Evolutionary conservation across 345 rosid genomes (phyloP).

Genomic region (Eucalyptus erythrocorys): DNA sequence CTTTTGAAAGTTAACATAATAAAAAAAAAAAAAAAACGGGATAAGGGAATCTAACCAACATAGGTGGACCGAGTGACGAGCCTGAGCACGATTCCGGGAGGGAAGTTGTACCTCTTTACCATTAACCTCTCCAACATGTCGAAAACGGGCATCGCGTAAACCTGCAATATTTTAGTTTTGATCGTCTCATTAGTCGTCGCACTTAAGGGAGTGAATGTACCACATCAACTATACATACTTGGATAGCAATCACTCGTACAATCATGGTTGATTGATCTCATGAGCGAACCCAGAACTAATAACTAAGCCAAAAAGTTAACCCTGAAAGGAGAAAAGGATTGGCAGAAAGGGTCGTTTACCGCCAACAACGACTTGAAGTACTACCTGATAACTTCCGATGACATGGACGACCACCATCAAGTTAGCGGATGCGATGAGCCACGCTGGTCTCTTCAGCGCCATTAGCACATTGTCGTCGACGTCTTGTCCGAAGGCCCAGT

Average conservation of each 20-base stretch:
- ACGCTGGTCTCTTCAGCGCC: slow-evolving; percentile 48
- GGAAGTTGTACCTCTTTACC: slow-evolving; percentile 38
- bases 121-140: slow-evolving; percentile 54
- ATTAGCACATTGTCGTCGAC: slow-evolving; percentile 77
- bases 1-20: too few species aligned
- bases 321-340: not conserved
- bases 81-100: slow-evolving; percentile 46
- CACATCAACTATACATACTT: not conserved
- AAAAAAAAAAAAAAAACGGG: not conserved
- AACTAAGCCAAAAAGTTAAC: not conserved
- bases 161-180: slow-evolving; percentile 12
- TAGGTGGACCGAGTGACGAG: slow-evolving; percentile 63
- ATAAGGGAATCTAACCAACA: slow-evolving; percentile 47
- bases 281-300: not conserved
- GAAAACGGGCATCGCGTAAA: slow-evolving; percentile 94
- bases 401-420: slow-evolving; percentile 94
- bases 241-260: not conserved
- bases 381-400: slow-evolving; percentile 92
- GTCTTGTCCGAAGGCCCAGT: slow-evolving; percentile 75
- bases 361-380: not conserved
- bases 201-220: not conserved
- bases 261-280: not conserved
- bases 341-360: not conserved
- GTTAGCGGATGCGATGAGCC: slow-evolving; percentile 92
- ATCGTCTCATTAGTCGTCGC: not conserved